Evolutionary conservation across 202 grass and related monocot species (phyloP).

Genomic region (Hordeum pubiflorum): DNA sequence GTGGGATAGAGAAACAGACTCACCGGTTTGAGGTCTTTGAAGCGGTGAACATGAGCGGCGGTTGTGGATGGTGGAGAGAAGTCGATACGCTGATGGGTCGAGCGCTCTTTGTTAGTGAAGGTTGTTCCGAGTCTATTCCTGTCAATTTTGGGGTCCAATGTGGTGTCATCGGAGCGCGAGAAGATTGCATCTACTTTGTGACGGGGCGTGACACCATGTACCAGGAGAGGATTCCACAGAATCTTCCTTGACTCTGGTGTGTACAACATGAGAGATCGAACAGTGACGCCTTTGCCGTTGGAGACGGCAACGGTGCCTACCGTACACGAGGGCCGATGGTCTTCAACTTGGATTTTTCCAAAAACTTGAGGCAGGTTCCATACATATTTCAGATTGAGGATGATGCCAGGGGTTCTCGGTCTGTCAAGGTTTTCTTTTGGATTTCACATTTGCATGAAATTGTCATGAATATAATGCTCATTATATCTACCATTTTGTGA

Average conservation of each 20-base stretch:
- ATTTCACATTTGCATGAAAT: too few species aligned
- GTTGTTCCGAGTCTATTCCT: background rate
- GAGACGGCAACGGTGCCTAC: background rate
- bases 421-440: too few species aligned
- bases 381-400: too few species aligned
- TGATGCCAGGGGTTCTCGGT: too few species aligned
- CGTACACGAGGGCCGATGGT: background rate
- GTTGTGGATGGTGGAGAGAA: background rate
- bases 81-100: background rate
- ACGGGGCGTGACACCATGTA: background rate
- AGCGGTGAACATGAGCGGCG: background rate
- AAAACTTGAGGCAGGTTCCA: background rate
- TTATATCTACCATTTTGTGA: too few species aligned
- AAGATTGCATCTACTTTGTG: background rate
- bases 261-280: background rate
- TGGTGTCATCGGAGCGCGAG: background rate
- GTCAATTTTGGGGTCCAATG: background rate
- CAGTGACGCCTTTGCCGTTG: background rate
- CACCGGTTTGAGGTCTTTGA: background rate
- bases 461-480: too few species aligned
- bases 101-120: background rate
- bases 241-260: background rate
- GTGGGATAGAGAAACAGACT: background rate
- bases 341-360: background rate
- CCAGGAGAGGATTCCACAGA: background rate